phyloP scores from a whole-genome alignment of 345 rosid genomes.

The Erucastrum elatum region DNA sequence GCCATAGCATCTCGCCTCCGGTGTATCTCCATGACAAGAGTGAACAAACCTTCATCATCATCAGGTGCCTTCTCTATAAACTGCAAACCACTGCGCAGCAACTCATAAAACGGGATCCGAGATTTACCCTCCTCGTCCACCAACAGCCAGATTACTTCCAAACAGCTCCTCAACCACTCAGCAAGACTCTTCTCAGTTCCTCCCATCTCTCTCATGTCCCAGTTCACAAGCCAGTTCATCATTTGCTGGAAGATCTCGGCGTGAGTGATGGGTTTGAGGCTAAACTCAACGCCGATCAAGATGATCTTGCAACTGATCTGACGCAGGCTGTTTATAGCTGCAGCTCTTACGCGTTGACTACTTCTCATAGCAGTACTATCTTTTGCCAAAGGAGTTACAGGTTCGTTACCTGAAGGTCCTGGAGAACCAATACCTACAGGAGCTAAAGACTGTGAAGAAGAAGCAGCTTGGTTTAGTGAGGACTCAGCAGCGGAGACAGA shows the following conservation, averaged over 20 bases:
- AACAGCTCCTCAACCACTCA: constrained; percentile 87
- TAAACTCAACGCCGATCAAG: constrained; percentile 65
- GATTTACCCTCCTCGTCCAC: constrained; percentile 83
- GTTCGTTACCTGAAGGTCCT: constrained; percentile 64
- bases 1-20: constrained; percentile 98
- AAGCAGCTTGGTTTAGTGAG: constrained; percentile 58
- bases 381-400: constrained; percentile 53
- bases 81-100: constrained; percentile 88
- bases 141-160: constrained; percentile 93
- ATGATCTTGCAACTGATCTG: constrained; percentile 91
- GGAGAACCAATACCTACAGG: constrained; percentile 81
- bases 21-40: constrained; percentile 90
- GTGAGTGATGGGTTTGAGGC: constrained; percentile 83
- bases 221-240: constrained; percentile 88
- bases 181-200: constrained; percentile 63
- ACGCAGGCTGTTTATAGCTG: constrained; percentile 71
- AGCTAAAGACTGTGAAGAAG: constrained; percentile 67
- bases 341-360: constrained; percentile 58
- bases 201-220: constrained; percentile 86
- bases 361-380: constrained; percentile 54
- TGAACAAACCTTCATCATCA: constrained; percentile 94
- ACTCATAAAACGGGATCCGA: constrained; percentile 92
- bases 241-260: constrained; percentile 75
- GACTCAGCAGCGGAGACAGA: constrained; percentile 77
- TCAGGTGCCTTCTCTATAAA: constrained; percentile 94